Base-by-base conservation (phyloP, 495 filamentous ascomycete species). In the Echria macrotheca region DNA sequence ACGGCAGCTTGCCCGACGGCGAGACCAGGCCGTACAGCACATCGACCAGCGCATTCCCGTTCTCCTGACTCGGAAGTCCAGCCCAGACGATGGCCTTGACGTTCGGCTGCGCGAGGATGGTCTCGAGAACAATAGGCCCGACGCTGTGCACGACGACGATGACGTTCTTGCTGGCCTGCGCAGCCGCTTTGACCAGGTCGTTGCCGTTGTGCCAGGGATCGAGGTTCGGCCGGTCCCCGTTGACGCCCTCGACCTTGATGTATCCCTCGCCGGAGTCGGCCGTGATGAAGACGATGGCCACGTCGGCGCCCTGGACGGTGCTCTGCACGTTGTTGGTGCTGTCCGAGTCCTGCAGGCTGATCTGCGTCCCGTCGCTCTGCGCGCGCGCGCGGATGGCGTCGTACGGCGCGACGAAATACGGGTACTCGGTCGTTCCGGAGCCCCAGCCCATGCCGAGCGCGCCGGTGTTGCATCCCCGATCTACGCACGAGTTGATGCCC, bases 101-200 rank as follows among this genome's bases (percentile, higher is more conserved):
- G 29, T 75, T 78, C 0, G 85, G 80, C 8, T 85, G 70, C 22
- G 87, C 81, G 46, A 91, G 83, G 78, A 89, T 91, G 15, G 78
- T 71, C 62, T 96, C 91, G 31, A 97, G 63, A 8, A 93, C 76
- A 12, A 95, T 81, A 1, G 93, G 89, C 0, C 93, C 93, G 6
- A 91, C 82, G n/a, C 89, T 79, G 63, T 98, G 93, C n/a, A 96
- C 72, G 5, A 98, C 80, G 0, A 98, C 89, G n/a, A 98, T 77
- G 11, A 84, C 85, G 47, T 78, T 81, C 32, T 84, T 81, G 51
- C 74, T 76, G 37, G 61, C 78, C 67, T 51, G 69, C 46, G 56
- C 82, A 67, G 70, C 93, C 81, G 60, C 78, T 69, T 47, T 73
- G 22, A 95, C 79, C 9, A 95, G 75, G 18, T 77, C 64, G 57